These are phyloP conservation scores for Suhomyces wounanorum DNA, from an alignment of 1,139 yeast genomes.

Conservation along the genomic window DNA sequence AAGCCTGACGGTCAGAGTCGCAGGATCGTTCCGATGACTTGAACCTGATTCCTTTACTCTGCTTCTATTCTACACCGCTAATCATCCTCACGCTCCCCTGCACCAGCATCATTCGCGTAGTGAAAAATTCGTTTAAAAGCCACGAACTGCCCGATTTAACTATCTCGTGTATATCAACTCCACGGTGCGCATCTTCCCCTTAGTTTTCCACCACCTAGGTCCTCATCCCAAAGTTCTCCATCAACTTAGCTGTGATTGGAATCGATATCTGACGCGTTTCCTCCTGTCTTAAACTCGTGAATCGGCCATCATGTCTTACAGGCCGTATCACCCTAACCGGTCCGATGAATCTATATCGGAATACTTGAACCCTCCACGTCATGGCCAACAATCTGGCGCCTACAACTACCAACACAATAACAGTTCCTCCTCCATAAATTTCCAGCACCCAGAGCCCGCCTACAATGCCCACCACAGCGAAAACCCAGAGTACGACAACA, in stretches of 20 bases:
- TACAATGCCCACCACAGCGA: constrained; percentile 18
- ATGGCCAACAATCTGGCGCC: constrained; percentile 22
- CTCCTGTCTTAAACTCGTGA: neutral
- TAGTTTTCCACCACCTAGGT: neutral
- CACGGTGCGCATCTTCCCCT: neutral
- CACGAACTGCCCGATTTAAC: neutral
- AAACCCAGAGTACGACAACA: constrained; percentile 24
- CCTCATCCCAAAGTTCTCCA: neutral
- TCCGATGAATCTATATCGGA: constrained; percentile 16
- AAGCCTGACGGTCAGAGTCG: neutral
- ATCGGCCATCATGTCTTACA: constrained; percentile 2
- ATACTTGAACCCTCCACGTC: constrained; percentile 17
- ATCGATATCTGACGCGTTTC: neutral
- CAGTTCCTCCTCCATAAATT: constrained; percentile 30
- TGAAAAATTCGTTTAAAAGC: constrained; percentile 1
- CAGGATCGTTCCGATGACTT: neutral
- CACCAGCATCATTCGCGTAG: neutral
- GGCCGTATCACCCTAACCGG: constrained; percentile 8
- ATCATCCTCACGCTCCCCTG: neutral
- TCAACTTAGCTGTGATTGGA: neutral
- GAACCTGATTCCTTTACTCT: neutral
- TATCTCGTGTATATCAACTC: neutral
- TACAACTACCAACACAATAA: constrained; percentile 21
- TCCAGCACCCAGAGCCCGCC: constrained; percentile 39
- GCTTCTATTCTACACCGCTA: neutral